Evolutionary conservation across 495 filamentous ascomycete species (phyloP), one percentile per base, ranked within the genome.

Genomic region (Thermochaetoides thermophila): DNA sequence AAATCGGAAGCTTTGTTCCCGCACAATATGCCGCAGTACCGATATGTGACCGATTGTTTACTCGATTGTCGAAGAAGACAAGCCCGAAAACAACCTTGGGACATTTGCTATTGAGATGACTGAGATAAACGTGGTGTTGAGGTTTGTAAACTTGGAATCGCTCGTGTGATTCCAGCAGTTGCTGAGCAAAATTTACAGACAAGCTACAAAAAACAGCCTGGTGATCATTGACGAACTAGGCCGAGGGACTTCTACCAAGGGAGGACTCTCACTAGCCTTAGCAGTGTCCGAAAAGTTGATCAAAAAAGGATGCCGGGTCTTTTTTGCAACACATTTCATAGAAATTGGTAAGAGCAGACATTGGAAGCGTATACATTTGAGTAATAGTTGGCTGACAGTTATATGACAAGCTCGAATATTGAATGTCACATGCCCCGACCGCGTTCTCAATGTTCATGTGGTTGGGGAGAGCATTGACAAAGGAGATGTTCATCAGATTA

Each of bases 31-130:
- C 85, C 2, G 72, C 76, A 0, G 79, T 96, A 35, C 78, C 84
- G 3, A 72, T 94, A 18, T 66, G 76, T 9, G 73, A 81, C 36
- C 76, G 87, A 32, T 66, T 97, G 2, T 95, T 96, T 53, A 82
- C 87, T 0, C 69, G 89, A 27, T 61, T 94, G 28, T 84, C 84
- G 1, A 76, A 78, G 28, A 91, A 31, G 91, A 97, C 50, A 81
- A 73, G 41, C 81, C 91, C 14, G 84, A 92, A 59, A 76, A 77
- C 11, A 96, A 93, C 47, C 73, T 89, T 17, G 94, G 87, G 0
- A 93, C 84, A 1, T 96, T 95, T 48, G 83, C 81, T 0, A 71
- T 84, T 10, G 91, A 96, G 56, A 94, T 97, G 89, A 68, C 81
- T 29, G 91, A 95, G 49, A 93, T 83, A 52, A 85, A 85, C 11